Evolutionary conservation across 1,284 basidiomycete genomes (phyloP).

Genomic region (Ustilago loliicola): DNA sequence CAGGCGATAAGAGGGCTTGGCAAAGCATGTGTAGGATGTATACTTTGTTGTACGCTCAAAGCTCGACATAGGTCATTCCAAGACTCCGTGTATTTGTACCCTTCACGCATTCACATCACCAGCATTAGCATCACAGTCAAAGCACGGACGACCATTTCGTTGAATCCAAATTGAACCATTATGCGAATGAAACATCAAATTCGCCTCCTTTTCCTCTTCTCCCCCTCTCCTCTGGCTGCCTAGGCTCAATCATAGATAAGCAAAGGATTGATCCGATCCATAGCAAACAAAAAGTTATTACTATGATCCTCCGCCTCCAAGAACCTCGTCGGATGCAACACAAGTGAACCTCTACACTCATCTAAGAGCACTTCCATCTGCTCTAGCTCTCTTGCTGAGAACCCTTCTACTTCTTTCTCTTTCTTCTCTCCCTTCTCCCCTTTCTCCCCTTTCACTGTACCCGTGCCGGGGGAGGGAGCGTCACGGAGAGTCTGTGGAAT

Average conservation of each 20-base stretch:
- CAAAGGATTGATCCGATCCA: constrained; percentile 65
- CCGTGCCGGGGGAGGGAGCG: constrained; percentile 21
- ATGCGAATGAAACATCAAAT: not conserved
- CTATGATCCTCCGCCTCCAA: constrained; percentile 64
- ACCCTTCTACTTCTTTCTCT: constrained; percentile 47
- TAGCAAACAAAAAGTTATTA: constrained; percentile 65
- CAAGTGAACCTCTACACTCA: constrained; percentile 58
- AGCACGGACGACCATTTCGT: no score
- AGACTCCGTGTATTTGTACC: constrained; percentile 24
- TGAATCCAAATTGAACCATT: not conserved
- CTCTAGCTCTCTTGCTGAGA: constrained; percentile 55
- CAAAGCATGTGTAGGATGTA: constrained; percentile 57
- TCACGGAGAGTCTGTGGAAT: constrained; percentile 30
- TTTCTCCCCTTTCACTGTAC: not conserved
- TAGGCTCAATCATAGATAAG: constrained; percentile 46
- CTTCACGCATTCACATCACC: constrained; percentile 1
- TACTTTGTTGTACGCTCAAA: constrained; percentile 39
- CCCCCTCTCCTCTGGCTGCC: not conserved
- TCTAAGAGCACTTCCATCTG: constrained; percentile 66
- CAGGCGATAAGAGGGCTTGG: constrained; percentile 54
- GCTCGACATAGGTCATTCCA: not conserved
- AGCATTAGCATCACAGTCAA: constrained; percentile 2
- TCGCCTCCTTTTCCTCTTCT: not conserved
- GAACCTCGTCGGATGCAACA: constrained; percentile 64
- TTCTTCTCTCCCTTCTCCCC: constrained; percentile 19